Conservation (phyloP, 2,329 filamentous ascomycete species). For the Fusarium cicatricum region DNA sequence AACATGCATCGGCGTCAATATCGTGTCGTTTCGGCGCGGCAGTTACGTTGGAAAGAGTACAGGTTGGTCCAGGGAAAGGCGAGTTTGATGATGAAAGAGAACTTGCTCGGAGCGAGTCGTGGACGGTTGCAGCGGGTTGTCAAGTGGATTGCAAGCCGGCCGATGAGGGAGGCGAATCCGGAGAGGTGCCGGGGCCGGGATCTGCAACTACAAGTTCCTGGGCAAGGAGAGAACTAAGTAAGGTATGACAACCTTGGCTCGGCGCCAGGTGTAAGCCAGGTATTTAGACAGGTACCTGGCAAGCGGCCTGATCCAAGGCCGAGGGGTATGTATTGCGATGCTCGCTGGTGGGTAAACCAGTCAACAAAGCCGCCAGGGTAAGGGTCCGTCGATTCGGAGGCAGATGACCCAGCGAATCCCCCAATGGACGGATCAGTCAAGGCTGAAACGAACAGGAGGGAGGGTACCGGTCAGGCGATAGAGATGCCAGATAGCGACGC, state of each 20-base stretch:
- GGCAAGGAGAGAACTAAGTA: slow-evolving; percentile 21
- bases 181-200: slow-evolving; percentile 36
- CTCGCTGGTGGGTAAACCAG: slow-evolving; percentile 32
- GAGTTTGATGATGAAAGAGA: slow-evolving; percentile 18
- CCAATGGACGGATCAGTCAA: slow-evolving; percentile 33
- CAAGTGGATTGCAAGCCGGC: slow-evolving; percentile 32
- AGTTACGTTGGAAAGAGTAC: slow-evolving; percentile 14
- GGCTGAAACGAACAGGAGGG: slow-evolving; percentile 26
- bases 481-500: slow-evolving; percentile 33
- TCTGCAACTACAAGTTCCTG: slow-evolving; percentile 26
- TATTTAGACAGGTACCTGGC: slow-evolving; percentile 9
- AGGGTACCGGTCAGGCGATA: slow-evolving; percentile 33
- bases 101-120: slow-evolving; percentile 25
- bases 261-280: slow-evolving; percentile 14
- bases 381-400: slow-evolving; percentile 25
- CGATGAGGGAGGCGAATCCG: slow-evolving; percentile 38
- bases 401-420: slow-evolving; percentile 33
- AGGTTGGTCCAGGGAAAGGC: slow-evolving; percentile 9
- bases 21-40: slow-evolving; percentile 12
- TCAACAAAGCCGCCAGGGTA: slow-evolving; percentile 31
- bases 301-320: slow-evolving; percentile 7
- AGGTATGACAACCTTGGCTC: slow-evolving; percentile 13
- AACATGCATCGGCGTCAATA: slow-evolving; percentile 30
- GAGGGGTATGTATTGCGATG: slow-evolving; percentile 26
- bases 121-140: slow-evolving; percentile 29